Base-by-base conservation (phyloP, 768 basidiomycete genomes). In the Mycena leptocephala region DNA sequence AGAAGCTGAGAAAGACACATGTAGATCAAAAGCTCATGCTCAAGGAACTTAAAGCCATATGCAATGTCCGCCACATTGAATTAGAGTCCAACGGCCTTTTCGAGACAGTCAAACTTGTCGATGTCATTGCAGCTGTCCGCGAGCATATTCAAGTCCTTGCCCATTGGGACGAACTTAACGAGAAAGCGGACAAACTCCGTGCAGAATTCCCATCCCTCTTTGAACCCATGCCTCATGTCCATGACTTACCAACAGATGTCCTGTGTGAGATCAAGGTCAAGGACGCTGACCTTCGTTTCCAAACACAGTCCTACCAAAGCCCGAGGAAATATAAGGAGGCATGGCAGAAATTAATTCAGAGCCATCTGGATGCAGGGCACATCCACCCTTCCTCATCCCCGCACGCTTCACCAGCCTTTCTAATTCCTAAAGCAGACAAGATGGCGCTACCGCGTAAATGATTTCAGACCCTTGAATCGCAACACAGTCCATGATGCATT, bases 271-370 rank as follows among this genome's bases (percentile, higher is more conserved):
- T n/a, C n/a, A n/a, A n/a, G n/a, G n/a, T n/a, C n/a, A n/a, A n/a
- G n/a, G n/a, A n/a, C n/a, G n/a, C 80, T 87, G 0, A 32, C 76
- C 79, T 87, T 2, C 58, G 78, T 3, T 39, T 41, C 28, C 28
- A 58, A 8, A 22, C 55, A 0, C 61, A 81, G 0, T 72, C 71
- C 0, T 89, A 88, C 55, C 69, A 82, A 4, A 85, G 82, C 85
- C 80, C 86, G 0, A 59, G 80, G 8, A 84, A 86, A 59, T 88
- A 84, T 32, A 61, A 70, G 0, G 84, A 84, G 0, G 82, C 82
- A 0, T 88, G 87, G 84, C 37, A 81, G 3, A 81, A 32, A 0
- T 72, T 89, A 0, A 78, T 89, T 0, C 58, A 86, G 0, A 76
- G 78, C 0, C 55, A 41, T 16, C 39, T 41, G 39, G 39, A 41